A percentile compares a stretch with the other conserved stretches of the same genome.
These are phyloP conservation scores for Boletus subcaerulescens DNA, from an alignment of 768 basidiomycete species.

Conservation along the genomic window DNA sequence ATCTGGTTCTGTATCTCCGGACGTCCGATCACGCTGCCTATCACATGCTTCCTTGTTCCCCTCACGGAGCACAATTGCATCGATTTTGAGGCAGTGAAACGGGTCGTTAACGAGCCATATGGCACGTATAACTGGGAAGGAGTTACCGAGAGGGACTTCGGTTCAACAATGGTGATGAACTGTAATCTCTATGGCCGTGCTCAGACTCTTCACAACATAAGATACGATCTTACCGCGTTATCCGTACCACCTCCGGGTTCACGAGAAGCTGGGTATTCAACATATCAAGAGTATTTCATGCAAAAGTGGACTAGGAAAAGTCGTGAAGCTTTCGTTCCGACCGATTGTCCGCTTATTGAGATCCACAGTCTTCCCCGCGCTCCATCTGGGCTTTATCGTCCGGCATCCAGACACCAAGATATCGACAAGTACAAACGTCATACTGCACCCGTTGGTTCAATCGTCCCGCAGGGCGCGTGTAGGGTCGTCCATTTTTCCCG, in stretches of 20 bases:
- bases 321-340: slow-evolving; percentile 43
- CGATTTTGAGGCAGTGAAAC: slow-evolving; percentile 57
- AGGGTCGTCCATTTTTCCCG: slow-evolving; percentile 53
- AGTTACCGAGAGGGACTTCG: slow-evolving; percentile 48
- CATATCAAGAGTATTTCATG: slow-evolving; percentile 60
- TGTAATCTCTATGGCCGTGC: slow-evolving; percentile 53
- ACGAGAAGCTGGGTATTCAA: slow-evolving; percentile 43
- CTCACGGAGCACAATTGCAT: slow-evolving; percentile 47
- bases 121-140: slow-evolving; percentile 56
- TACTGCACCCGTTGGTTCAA: slow-evolving; percentile 28
- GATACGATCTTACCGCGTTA: slow-evolving; percentile 63
- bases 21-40: slow-evolving; percentile 47
- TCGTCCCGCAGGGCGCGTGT: slow-evolving; percentile 47
- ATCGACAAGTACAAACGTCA: slow-evolving; percentile 28
- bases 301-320: slow-evolving; percentile 53
- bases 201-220: slow-evolving; percentile 54
- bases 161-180: slow-evolving; percentile 53
- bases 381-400: slow-evolving; percentile 40
- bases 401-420: slow-evolving; percentile 21
- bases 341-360: slow-evolving; percentile 64
- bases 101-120: slow-evolving; percentile 45
- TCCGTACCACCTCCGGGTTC: slow-evolving; percentile 54
- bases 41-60: slow-evolving; percentile 67
- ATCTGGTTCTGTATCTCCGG: slow-evolving; percentile 63
- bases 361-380: slow-evolving; percentile 41